phyloP scores from a whole-genome alignment of 2,329 filamentous ascomycete species.

The Sporothrix brunneoviolacea region DNA sequence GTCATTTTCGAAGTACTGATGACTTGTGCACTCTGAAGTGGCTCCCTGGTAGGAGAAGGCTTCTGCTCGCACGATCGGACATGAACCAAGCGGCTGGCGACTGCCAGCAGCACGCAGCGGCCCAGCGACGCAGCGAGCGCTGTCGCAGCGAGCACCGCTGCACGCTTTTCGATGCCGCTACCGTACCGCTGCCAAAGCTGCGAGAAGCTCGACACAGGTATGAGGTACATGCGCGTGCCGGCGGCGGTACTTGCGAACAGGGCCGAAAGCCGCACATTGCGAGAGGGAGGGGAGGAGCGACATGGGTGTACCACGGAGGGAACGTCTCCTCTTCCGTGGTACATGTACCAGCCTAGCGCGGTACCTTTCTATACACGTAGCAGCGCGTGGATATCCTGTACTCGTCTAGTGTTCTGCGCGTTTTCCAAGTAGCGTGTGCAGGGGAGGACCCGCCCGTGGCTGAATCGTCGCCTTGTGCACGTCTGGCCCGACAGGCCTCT shows the following conservation, averaged over 20 bases:
- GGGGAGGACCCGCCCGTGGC: conserved; percentile 15
- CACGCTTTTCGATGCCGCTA: no score
- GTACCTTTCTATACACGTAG: background rate
- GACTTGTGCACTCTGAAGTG: no score
- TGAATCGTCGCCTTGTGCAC: conserved; percentile 16
- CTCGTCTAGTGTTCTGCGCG: background rate
- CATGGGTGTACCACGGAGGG: conserved; percentile 6
- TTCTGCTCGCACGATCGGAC: no score
- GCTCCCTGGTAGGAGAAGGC: no score
- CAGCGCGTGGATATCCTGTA: background rate
- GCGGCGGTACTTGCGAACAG: conserved; percentile 19
- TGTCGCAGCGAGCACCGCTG: no score
- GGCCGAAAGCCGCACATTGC: conserved; percentile 17
- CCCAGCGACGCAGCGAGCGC: no score
- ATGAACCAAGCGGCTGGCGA: no score
- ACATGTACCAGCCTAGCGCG: background rate
- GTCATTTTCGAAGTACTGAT: background rate
- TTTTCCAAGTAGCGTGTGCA: background rate
- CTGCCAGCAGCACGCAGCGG: no score
- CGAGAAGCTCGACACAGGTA: background rate
- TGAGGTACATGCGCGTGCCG: background rate
- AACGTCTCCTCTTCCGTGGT: background rate
- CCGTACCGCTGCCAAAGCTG: no score
- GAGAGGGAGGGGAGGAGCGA: conserved; percentile 10
- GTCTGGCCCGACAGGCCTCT: conserved; percentile 24